These are phyloP conservation scores for Hypoxylon rubiginosum DNA, from an alignment of 2,329 filamentous ascomycete genomes.

Conservation along the genomic window DNA sequence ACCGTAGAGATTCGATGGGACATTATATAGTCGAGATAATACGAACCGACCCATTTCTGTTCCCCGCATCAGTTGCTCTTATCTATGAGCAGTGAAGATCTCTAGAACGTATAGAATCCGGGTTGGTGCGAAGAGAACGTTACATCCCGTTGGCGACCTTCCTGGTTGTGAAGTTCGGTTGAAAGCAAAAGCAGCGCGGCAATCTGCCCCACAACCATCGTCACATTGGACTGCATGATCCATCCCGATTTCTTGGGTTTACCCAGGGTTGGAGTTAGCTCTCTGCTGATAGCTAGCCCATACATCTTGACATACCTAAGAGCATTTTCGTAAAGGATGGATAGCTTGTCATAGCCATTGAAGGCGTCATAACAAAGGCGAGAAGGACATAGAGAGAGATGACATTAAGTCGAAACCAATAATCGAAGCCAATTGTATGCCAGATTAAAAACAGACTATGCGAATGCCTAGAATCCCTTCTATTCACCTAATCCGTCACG, in stretches of 20 bases:
- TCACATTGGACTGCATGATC: not conserved
- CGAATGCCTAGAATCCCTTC: not conserved
- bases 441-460: not conserved
- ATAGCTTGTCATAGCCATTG: not conserved
- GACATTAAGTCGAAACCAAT: not conserved
- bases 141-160: conserved; percentile 30
- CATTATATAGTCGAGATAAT: conserved; percentile 12
- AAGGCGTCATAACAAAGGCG: not conserved
- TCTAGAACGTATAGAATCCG: conserved; percentile 12
- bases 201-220: conserved; percentile 6
- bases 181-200: conserved; percentile 6
- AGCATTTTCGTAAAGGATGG: not conserved
- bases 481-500: not conserved
- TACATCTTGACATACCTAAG: not conserved
- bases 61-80: conserved; percentile 31
- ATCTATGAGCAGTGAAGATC: conserved; percentile 15
- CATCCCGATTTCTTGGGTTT: not conserved
- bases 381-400: not conserved
- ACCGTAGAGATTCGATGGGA: not conserved
- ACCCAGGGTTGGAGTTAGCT: not conserved
- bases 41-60: conserved; percentile 10
- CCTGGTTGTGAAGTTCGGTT: conserved; percentile 11
- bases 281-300: not conserved
- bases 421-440: not conserved
- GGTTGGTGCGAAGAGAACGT: conserved; percentile 29